Evolutionary conservation across 768 basidiomycete genomes (phyloP).

Genomic region (Naganishia randhawae): DNA sequence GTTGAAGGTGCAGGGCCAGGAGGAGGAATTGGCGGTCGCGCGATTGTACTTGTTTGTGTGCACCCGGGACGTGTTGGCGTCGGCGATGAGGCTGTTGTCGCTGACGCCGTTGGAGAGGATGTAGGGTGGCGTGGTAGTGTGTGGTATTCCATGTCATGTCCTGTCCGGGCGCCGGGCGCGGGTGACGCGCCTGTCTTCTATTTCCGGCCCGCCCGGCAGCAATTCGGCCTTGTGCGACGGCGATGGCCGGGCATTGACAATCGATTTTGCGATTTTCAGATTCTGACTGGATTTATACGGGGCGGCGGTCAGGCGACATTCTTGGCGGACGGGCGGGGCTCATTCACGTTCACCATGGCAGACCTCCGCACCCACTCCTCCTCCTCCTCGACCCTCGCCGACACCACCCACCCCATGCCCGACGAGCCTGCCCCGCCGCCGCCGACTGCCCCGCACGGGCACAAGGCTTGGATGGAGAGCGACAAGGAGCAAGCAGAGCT

Average conservation of each 20-base stretch:
- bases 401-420: slow-evolving; percentile 2
- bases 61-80: slow-evolving; percentile 82
- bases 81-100: slow-evolving; percentile 80
- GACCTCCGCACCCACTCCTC: neutral
- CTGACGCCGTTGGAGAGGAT: slow-evolving; percentile 87
- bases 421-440: neutral
- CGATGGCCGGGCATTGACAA: slow-evolving; percentile 12
- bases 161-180: too few relatives aligned
- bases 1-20: slow-evolving; percentile 77
- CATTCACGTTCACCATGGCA: slow-evolving; percentile 1
- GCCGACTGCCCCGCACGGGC: neutral
- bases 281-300: slow-evolving; percentile 4
- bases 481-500: slow-evolving; percentile 29
- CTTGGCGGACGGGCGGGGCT: neutral
- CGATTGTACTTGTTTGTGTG: slow-evolving; percentile 83
- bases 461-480: slow-evolving; percentile 26
- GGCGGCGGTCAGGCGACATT: neutral
- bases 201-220: neutral
- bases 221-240: neutral
- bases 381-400: slow-evolving; percentile 2
- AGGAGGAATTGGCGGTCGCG: slow-evolving; percentile 71
- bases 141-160: neutral
- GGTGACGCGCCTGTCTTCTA: neutral
- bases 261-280: slow-evolving; percentile 5
- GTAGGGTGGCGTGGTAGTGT: slow-evolving; percentile 58